A percentile compares a stretch with the other conserved stretches of the same genome.
These are phyloP conservation scores for Chaetomiaceae sp. DNA, from an alignment of 2,329 filamentous ascomycete species.

Conservation along the genomic window DNA sequence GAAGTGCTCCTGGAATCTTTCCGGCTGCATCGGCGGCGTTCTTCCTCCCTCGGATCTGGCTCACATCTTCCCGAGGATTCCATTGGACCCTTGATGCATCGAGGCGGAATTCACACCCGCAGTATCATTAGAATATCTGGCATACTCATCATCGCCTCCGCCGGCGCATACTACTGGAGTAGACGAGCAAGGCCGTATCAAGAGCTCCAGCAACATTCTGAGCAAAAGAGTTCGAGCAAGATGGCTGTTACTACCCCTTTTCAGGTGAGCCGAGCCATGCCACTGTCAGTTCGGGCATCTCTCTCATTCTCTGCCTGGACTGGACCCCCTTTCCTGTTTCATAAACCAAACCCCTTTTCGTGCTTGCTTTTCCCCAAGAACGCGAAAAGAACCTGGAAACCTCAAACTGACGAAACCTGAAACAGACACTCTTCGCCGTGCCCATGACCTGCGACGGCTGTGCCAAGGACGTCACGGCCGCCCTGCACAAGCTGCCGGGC, in stretches of 20 bases:
- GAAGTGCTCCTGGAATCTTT: no score
- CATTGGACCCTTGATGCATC: slow-evolving; percentile 17
- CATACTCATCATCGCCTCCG: slow-evolving; percentile 24
- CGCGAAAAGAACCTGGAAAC: neutral
- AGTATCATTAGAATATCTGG: slow-evolving; percentile 22
- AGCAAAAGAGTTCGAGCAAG: slow-evolving; percentile 26
- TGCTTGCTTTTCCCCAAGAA: neutral
- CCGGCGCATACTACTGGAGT: slow-evolving; percentile 24
- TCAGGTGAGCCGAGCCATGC: slow-evolving; percentile 34
- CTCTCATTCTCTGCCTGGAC: neutral
- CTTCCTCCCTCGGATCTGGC: no score
- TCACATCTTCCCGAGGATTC: no score
- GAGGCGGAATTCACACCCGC: slow-evolving; percentile 10
- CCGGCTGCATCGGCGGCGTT: no score
- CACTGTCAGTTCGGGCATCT: neutral
- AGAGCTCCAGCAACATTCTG: slow-evolving; percentile 8
- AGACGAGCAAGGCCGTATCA: slow-evolving; percentile 11
- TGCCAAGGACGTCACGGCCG: slow-evolving; percentile 77
- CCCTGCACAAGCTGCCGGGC: slow-evolving; percentile 71
- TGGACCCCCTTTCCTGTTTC: slow-evolving; percentile 11
- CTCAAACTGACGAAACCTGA: slow-evolving; percentile 24
- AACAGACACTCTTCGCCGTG: slow-evolving; percentile 87
- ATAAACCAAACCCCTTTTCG: neutral
- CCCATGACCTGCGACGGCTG: slow-evolving; percentile 88
- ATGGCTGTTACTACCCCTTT: slow-evolving; percentile 45